These are phyloP conservation scores for Xylaria polymorpha DNA, from an alignment of 2,329 filamentous ascomycete genomes.

Conservation along the genomic window DNA sequence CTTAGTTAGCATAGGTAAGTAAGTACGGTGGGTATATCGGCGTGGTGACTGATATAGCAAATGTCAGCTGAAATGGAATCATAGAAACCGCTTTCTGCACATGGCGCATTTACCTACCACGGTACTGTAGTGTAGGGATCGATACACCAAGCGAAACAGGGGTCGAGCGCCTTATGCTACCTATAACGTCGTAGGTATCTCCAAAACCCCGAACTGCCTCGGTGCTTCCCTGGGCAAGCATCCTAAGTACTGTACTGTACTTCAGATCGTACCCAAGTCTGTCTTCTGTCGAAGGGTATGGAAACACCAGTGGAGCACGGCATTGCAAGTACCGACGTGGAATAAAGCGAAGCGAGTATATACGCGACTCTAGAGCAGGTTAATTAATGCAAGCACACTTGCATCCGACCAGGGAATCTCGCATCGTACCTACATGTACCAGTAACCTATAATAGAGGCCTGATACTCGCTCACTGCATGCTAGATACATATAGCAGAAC, in stretches of 20 bases:
- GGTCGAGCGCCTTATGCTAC: neutral
- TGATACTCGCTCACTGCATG: neutral
- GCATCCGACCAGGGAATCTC: neutral
- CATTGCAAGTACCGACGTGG: neutral
- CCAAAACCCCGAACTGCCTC: neutral
- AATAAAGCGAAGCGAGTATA: neutral
- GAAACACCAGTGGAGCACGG: slow-evolving; percentile 26
- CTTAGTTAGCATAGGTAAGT: too few species aligned
- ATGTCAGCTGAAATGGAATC: slow-evolving; percentile 19
- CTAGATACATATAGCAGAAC: neutral
- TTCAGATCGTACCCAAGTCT: neutral
- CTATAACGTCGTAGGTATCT: too few species aligned
- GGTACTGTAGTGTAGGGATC: neutral
- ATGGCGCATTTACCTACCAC: neutral
- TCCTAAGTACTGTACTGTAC: too few species aligned
- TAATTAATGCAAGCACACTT: neutral
- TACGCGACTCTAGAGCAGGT: neutral
- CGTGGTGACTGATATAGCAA: neutral
- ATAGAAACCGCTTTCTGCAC: slow-evolving; percentile 5
- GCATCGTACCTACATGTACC: neutral
- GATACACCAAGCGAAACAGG: neutral
- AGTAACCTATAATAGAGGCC: neutral
- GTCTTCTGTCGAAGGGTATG: slow-evolving; percentile 12
- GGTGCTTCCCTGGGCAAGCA: neutral
- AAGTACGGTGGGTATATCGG: too few species aligned